A percentile compares a stretch with the other conserved stretches of the same genome.
Conservation (phyloP, 495 filamentous ascomycete species). For the Aspergillus sclerotioniger region DNA sequence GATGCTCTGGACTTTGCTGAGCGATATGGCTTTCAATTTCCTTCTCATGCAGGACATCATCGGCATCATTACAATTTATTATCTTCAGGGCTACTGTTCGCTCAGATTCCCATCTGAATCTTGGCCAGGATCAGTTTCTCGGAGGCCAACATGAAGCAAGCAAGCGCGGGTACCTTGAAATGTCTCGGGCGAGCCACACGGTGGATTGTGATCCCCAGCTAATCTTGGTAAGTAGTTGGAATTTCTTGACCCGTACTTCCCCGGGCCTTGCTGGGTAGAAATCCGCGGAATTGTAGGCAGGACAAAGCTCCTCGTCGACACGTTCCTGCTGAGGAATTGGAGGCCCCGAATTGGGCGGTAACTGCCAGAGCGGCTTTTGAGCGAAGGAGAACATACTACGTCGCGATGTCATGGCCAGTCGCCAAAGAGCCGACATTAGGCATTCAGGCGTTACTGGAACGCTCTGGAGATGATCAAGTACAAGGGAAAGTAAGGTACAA, state of each 20-base stretch:
- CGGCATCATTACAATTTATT: slow-evolving; percentile 15
- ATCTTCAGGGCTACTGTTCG: slow-evolving; percentile 32
- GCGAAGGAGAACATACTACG: slow-evolving; percentile 4
- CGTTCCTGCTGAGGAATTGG: slow-evolving; percentile 7
- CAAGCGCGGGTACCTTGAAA: slow-evolving; percentile 16
- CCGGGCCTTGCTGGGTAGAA: slow-evolving; percentile 39
- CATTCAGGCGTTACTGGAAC: no score
- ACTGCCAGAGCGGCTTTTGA: slow-evolving; percentile 5
- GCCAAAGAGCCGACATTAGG: slow-evolving; percentile 6
- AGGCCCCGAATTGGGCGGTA: neutral
- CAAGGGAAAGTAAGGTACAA: no score
- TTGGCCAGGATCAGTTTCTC: neutral
- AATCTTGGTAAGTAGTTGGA: slow-evolving; percentile 34
- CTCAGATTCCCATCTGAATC: slow-evolving; percentile 21
- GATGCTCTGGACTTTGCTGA: slow-evolving; percentile 20
- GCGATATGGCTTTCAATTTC: slow-evolving; percentile 26
- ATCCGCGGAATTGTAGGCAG: slow-evolving; percentile 23
- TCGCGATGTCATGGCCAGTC: neutral
- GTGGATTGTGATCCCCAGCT: slow-evolving; percentile 36
- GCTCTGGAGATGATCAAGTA: no score
- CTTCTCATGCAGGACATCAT: slow-evolving; percentile 24
- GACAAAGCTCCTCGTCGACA: slow-evolving; percentile 24
- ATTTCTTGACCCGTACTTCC: slow-evolving; percentile 29
- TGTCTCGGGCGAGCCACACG: slow-evolving; percentile 33
- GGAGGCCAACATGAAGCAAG: neutral